Conservation (phyloP, 2,329 filamentous ascomycete genomes). For the Fusarium pseudoanthophilum region DNA sequence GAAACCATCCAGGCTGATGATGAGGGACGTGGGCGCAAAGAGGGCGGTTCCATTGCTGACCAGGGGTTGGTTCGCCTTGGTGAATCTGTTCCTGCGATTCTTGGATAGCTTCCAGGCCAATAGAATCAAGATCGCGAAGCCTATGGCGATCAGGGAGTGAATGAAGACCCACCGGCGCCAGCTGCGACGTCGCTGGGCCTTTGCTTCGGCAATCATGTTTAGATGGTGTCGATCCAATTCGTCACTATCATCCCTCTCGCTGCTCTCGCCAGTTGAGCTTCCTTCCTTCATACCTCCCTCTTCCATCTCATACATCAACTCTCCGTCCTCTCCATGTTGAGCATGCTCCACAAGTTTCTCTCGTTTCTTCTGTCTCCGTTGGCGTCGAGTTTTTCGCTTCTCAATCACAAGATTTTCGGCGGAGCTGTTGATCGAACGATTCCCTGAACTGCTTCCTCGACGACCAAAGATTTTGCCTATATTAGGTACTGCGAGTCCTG, state of each 20-base stretch:
- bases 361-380: conserved; percentile 64
- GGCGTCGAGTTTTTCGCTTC: conserved; percentile 61
- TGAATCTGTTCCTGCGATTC: conserved; percentile 51
- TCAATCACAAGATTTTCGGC: conserved; percentile 61
- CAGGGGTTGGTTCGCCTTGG: conserved; percentile 47
- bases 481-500: conserved; percentile 62
- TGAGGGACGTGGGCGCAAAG: conserved; percentile 90
- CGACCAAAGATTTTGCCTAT: conserved; percentile 59
- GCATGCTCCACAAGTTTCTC: conserved; percentile 64
- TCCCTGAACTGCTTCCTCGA: conserved; percentile 50
- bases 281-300: conserved; percentile 78
- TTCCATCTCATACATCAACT: conserved; percentile 92
- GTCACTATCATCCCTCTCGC: conserved; percentile 69
- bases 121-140: conserved; percentile 66
- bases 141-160: conserved; percentile 61
- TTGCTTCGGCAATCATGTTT: conserved; percentile 59
- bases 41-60: conserved; percentile 85
- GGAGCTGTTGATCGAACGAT: conserved; percentile 54
- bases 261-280: conserved; percentile 70
- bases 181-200: conserved; percentile 60
- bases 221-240: conserved; percentile 66
- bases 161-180: conserved; percentile 67
- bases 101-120: conserved; percentile 69
- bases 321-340: conserved; percentile 73
- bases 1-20: conserved; percentile 96